Conservation (phyloP, 345 rosid species). For the Limnanthes douglasii region DNA sequence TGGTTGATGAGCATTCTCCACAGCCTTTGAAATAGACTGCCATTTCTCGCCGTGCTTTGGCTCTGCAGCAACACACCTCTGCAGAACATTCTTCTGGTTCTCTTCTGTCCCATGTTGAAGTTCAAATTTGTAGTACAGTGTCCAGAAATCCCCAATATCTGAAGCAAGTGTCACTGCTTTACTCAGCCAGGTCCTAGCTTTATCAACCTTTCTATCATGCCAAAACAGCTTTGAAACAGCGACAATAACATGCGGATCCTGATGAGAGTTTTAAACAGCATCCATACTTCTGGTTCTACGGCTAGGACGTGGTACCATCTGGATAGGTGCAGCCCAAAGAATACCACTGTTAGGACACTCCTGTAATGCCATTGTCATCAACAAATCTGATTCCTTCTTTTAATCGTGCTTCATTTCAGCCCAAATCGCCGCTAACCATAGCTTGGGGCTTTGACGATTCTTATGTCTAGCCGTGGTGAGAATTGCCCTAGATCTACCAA, state of each 20-base stretch:
- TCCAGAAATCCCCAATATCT: conserved; percentile 87
- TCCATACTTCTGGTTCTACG: conserved; percentile 57
- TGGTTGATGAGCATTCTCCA: conserved; percentile 81
- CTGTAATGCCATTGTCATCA: conserved; percentile 93
- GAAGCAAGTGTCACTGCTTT: conserved; percentile 76
- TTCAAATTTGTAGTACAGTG: conserved; percentile 71
- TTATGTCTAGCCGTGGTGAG: conserved; percentile 70
- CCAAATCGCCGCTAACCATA: conserved; percentile 91
- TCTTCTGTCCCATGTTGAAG: conserved; percentile 78
- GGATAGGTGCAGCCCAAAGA: conserved; percentile 76
- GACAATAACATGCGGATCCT: conserved; percentile 73
- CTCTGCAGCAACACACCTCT: conserved; percentile 60
- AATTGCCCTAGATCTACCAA: conserved; percentile 67
- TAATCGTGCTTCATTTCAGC: conserved; percentile 63
- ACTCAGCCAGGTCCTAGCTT: conserved; percentile 79
- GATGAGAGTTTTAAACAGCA: conserved; percentile 66
- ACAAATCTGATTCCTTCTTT: conserved; percentile 61
- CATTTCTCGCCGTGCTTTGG: conserved; percentile 90
- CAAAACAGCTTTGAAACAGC: conserved; percentile 84
- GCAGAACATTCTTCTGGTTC: conserved; percentile 55
- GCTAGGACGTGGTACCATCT: conserved; percentile 76
- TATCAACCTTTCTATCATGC: conserved; percentile 84
- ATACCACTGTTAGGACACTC: conserved; percentile 88
- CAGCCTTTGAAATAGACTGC: conserved; percentile 72
- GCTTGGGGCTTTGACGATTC: conserved; percentile 61